Conservation (phyloP, 2,329 filamentous ascomycete species). For the Podosphaera fusca region DNA sequence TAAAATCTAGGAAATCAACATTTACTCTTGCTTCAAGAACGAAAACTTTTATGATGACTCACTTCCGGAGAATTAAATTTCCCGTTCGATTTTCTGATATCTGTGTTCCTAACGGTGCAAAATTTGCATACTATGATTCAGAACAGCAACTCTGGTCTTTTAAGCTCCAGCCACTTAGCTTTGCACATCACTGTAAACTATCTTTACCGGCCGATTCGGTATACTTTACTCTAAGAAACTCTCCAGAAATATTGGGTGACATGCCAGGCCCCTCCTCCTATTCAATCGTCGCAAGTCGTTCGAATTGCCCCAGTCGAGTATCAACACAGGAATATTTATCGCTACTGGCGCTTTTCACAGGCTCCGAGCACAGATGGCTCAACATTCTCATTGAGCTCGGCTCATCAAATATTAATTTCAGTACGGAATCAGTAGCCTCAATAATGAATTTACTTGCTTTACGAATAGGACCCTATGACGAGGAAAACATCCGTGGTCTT, state of each 20-base stretch:
- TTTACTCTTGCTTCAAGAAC: slow-evolving; percentile 14
- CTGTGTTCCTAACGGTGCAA: slow-evolving; percentile 11
- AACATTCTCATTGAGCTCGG: slow-evolving; percentile 25
- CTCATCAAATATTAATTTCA: slow-evolving; percentile 34
- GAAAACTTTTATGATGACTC: slow-evolving; percentile 15
- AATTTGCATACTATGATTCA: slow-evolving; percentile 13
- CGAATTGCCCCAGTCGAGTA: slow-evolving; percentile 22
- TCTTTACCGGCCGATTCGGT: slow-evolving; percentile 15
- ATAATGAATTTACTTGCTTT: slow-evolving; percentile 28
- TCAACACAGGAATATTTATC: slow-evolving; percentile 24
- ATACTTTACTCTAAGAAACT: slow-evolving; percentile 6
- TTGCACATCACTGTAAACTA: slow-evolving; percentile 17
- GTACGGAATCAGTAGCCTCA: slow-evolving; percentile 24
- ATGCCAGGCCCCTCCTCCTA: slow-evolving; percentile 17
- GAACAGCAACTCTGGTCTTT: not conserved
- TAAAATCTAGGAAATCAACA: not conserved
- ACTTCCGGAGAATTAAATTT: slow-evolving; percentile 13
- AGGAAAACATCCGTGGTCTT: slow-evolving; percentile 19
- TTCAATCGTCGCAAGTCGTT: slow-evolving; percentile 21
- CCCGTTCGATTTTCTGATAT: slow-evolving; percentile 11
- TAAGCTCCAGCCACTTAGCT: slow-evolving; percentile 7
- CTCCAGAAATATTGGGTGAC: slow-evolving; percentile 7
- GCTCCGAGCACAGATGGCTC: slow-evolving; percentile 22
- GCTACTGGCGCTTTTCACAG: slow-evolving; percentile 21
- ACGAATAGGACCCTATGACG: slow-evolving; percentile 27